phyloP scores from a whole-genome alignment of 169 alveolate species.

The Eimeria acervulina region DNA sequence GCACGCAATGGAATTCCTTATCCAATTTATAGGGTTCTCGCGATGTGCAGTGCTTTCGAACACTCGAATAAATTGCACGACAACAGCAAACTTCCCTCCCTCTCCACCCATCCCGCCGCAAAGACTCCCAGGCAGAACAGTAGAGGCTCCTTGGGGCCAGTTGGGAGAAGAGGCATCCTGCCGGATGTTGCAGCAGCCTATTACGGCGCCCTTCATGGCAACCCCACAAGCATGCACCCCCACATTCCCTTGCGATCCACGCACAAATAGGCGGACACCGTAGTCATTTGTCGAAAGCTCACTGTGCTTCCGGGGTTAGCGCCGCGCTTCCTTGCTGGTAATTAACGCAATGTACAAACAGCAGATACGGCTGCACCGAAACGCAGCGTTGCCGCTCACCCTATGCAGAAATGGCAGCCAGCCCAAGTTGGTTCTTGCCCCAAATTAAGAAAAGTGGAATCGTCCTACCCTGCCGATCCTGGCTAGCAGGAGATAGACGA shows the following conservation, averaged over 20 bases:
- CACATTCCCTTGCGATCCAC: not conserved
- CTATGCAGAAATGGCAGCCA: not conserved
- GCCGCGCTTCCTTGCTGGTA: not conserved
- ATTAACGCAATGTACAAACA: not conserved
- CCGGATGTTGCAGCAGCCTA: not conserved
- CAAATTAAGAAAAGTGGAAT: not conserved
- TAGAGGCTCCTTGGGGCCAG: not conserved
- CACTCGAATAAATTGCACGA: not conserved
- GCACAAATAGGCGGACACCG: not conserved
- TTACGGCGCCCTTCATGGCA: not conserved
- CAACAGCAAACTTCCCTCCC: not conserved
- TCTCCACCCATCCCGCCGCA: not conserved
- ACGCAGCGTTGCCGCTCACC: not conserved
- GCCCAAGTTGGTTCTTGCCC: not conserved
- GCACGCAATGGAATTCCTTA: not conserved
- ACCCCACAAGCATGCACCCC: not conserved
- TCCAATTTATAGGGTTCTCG: not conserved
- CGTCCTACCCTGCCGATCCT: not conserved
- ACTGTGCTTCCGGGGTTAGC: not conserved
- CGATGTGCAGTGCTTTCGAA: not conserved
- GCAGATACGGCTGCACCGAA: not conserved
- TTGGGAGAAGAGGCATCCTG: not conserved
- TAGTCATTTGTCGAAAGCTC: not conserved
- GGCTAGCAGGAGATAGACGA: not conserved
- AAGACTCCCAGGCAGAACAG: not conserved